Evolutionary conservation across 805 yeast genomes (phyloP), one percentile per base, ranked within the genome.

Genomic region (Danielia reshetovae): DNA sequence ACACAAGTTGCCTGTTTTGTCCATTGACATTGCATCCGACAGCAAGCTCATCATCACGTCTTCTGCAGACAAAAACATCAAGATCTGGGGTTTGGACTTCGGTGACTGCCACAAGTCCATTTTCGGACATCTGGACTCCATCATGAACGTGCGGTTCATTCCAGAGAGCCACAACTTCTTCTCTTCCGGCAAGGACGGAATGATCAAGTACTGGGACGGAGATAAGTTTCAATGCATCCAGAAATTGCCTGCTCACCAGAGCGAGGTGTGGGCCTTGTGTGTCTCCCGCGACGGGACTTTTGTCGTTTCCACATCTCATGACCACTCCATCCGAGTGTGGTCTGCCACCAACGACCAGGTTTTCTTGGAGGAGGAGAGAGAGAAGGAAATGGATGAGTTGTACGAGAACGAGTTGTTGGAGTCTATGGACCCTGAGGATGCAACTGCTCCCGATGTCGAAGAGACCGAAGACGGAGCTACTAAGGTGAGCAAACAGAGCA

Each of bases 81-180:
- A 94, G 62, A 84, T 93, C 38, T 93, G 99, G 99, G 99, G 99
- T 33, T 67, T 93, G 39, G 98, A 93, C 59, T 93, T 93, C 61
- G 99, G 99, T 62, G 99, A 93, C 61, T 93, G 98, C 69, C 98
- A 93, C 60, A 84, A 83, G 57, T 90, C 97, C 2, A 77, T 93
- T 18, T 93, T 93, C 59, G 99, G 95, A 1, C 99, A 93, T 57
- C 95, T 88, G 53, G 99, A 93, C 58, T 82, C 96, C 3, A 85
- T 93, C 39, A 86, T 90, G 95, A 72, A 74, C 44, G 95, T 90
- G 19, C 74, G 68, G 41, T 93, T 93, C 52, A 71, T 88, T 33
- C 90, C 94, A 2, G 80, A 78, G n/a, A 72, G 85, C 10, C 96
- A 90, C 56, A 78, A 89, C 57, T 89, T 93, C 60, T 85, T 93